A percentile compares a stretch with the other conserved stretches of the same genome.
phyloP scores from a whole-genome alignment of 768 basidiomycete species.

The Obba rivulosa region DNA sequence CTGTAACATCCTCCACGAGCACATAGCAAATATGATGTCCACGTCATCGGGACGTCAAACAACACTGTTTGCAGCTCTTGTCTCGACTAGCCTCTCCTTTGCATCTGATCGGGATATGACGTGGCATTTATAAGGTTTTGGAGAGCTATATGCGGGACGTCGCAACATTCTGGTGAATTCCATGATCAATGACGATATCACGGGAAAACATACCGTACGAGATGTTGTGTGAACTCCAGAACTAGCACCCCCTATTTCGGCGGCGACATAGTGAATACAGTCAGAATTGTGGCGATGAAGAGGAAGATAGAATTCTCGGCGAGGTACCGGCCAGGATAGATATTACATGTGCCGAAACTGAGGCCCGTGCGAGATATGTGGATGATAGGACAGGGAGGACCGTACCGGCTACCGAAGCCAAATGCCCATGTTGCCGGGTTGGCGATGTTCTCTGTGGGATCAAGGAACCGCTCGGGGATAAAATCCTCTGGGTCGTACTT shows the following conservation, averaged over 20 bases:
- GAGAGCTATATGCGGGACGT: slow-evolving; percentile 2
- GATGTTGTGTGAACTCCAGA: slow-evolving; percentile 2
- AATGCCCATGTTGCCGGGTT: slow-evolving; percentile 8
- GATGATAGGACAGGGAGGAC: background rate
- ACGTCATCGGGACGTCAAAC: too few relatives aligned
- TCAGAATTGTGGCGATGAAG: slow-evolving; percentile 6
- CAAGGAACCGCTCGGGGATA: slow-evolving; percentile 17
- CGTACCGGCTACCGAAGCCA: slow-evolving; percentile 11
- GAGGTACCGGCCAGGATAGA: slow-evolving; percentile 12
- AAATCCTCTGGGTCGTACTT: slow-evolving; percentile 10
- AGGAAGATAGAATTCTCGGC: slow-evolving; percentile 14
- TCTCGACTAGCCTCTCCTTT: background rate
- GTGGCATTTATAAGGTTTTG: slow-evolving; percentile 5
- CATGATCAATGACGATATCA: background rate
- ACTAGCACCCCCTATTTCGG: background rate
- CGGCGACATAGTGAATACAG: slow-evolving; percentile 10
- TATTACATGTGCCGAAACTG: too few relatives aligned
- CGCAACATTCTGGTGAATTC: background rate
- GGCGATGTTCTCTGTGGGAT: background rate
- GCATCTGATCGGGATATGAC: slow-evolving; percentile 6
- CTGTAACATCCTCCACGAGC: too few relatives aligned
- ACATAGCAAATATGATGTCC: too few relatives aligned
- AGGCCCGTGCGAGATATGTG: background rate
- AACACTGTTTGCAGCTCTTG: background rate
- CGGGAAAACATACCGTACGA: slow-evolving; percentile 5